phyloP scores from a whole-genome alignment of 2,329 filamentous ascomycete genomes.

The Esteya vermicola region DNA sequence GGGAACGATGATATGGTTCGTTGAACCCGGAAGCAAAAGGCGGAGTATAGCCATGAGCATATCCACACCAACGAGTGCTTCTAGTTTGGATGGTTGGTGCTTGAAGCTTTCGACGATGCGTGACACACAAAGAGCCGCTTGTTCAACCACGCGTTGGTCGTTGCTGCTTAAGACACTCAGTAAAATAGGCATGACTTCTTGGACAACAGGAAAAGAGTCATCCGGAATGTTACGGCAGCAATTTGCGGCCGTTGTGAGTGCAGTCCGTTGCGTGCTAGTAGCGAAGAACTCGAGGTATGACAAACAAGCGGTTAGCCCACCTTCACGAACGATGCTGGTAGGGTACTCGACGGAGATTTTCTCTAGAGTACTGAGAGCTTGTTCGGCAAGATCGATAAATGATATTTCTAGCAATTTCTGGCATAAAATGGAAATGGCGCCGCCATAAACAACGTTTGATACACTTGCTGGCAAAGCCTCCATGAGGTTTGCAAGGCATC shows the following conservation, averaged over 20 bases:
- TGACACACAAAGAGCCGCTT: constrained; percentile 89
- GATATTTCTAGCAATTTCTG: constrained; percentile 91
- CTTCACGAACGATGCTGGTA: constrained; percentile 86
- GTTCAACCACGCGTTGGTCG: constrained; percentile 93
- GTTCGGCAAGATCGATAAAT: constrained; percentile 94
- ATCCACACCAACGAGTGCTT: constrained; percentile 81
- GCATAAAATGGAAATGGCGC: constrained; percentile 85
- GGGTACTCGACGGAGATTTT: constrained; percentile 97
- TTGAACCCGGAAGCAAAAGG: constrained; percentile 81
- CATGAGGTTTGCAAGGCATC: constrained; percentile 94
- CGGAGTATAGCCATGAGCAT: constrained; percentile 74
- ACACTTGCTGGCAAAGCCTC: constrained; percentile 87
- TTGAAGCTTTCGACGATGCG: constrained; percentile 96
- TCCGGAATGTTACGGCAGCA: constrained; percentile 94
- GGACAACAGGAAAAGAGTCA: constrained; percentile 81
- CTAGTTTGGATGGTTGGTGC: constrained; percentile 71
- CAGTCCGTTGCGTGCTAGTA: constrained; percentile 90
- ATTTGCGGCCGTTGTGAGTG: constrained; percentile 93
- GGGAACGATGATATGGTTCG: constrained; percentile 73
- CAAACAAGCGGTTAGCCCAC: constrained; percentile 86
- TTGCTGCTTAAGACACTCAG: constrained; percentile 81
- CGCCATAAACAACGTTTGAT: constrained; percentile 93
- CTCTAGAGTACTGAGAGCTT: constrained; percentile 88
- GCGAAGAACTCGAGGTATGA: constrained; percentile 96
- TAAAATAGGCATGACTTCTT: constrained; percentile 92